These are phyloP conservation scores for Fusarium torulosum DNA, from an alignment of 2,329 filamentous ascomycete genomes.

Conservation along the genomic window DNA sequence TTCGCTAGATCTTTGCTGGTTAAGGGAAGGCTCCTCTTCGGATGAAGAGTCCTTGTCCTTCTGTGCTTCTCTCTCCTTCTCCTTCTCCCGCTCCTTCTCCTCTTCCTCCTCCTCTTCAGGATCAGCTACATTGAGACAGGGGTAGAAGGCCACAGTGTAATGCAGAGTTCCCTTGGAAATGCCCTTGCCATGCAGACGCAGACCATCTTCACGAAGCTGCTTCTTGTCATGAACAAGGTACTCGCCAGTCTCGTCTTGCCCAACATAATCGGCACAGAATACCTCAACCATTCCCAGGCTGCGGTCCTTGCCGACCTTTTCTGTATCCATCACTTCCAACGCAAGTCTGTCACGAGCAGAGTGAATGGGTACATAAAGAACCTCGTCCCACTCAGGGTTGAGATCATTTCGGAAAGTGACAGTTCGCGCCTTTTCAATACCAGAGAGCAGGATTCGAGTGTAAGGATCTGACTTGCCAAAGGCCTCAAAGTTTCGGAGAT, in stretches of 20 bases:
- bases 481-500: conserved; percentile 92
- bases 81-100: conserved; percentile 55
- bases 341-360: conserved; percentile 84
- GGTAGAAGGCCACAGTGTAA: conserved; percentile 91
- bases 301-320: conserved; percentile 91
- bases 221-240: conserved; percentile 85
- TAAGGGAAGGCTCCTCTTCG: conserved; percentile 30
- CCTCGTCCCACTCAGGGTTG: conserved; percentile 94
- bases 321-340: conserved; percentile 96
- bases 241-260: conserved; percentile 82
- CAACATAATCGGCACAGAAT: conserved; percentile 80
- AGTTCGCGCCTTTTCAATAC: conserved; percentile 89
- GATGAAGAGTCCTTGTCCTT: conserved; percentile 34
- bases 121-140: conserved; percentile 86
- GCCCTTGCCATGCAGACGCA: conserved; percentile 80
- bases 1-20: conserved; percentile 41
- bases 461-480: conserved; percentile 98
- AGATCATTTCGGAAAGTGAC: conserved; percentile 97
- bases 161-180: conserved; percentile 82
- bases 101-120: conserved; percentile 84
- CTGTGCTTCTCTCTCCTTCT: conserved; percentile 45
- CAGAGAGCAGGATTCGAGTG: conserved; percentile 86
- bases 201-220: conserved; percentile 71
- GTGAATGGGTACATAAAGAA: conserved; percentile 93
- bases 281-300: conserved; percentile 86